These are phyloP conservation scores for Oropetium thomaeum DNA, from an alignment of 176 grass and related monocot genomes.

Conservation along the genomic window DNA sequence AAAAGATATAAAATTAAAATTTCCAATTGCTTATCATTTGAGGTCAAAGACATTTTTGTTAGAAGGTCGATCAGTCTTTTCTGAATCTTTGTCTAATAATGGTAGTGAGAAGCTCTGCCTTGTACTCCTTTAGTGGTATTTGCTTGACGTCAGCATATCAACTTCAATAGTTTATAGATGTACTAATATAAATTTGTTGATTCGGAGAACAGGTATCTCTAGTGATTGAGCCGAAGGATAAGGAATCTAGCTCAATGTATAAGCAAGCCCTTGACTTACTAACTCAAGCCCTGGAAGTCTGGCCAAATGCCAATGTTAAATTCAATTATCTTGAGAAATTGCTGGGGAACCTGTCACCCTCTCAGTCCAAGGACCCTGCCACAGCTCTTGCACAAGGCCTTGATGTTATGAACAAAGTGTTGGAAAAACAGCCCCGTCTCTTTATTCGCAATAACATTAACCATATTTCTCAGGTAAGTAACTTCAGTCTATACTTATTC, in stretches of 20 bases:
- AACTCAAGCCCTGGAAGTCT: constrained; percentile 94
- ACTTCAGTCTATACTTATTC: constrained; percentile 19
- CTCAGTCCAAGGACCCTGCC: constrained; percentile 95
- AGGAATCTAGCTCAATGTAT: constrained; percentile 94
- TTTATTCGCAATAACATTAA: constrained; percentile 99
- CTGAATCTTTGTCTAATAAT: constrained; percentile 4
- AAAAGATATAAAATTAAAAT: neutral
- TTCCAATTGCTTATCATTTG: neutral
- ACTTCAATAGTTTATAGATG: neutral
- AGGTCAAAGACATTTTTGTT: neutral
- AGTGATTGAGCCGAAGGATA: constrained; percentile 96
- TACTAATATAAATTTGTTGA: constrained; percentile 30
- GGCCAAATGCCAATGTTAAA: constrained; percentile 99
- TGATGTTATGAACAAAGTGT: constrained; percentile 99
- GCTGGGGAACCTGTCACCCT: constrained; percentile 77
- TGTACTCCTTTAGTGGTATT: neutral
- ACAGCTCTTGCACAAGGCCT: constrained; percentile 91
- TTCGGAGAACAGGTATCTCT: constrained; percentile 68
- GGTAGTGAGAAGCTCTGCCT: neutral
- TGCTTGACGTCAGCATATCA: constrained; percentile 1
- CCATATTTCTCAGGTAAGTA: constrained; percentile 90
- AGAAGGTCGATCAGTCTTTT: neutral
- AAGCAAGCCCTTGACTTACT: constrained; percentile 92
- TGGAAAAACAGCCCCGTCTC: constrained; percentile 94
- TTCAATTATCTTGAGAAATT: constrained; percentile 99